Percentiles rank a stretch among this genome's conserved stretches.
These are phyloP conservation scores for Malus fusca DNA, from an alignment of 306 rosid genomes.

Conservation along the genomic window DNA sequence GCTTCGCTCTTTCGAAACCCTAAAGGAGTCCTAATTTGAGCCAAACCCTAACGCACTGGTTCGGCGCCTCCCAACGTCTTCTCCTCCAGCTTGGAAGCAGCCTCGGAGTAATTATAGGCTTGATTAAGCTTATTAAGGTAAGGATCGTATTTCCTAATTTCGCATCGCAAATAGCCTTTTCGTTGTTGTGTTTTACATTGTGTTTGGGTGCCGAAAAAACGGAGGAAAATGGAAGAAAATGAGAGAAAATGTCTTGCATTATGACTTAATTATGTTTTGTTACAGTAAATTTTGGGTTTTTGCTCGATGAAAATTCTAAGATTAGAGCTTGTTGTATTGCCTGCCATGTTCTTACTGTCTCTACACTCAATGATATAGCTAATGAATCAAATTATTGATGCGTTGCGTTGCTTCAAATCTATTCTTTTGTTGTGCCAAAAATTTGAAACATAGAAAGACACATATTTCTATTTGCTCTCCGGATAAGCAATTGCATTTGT, in stretches of 20 bases:
- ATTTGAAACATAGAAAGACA: background rate
- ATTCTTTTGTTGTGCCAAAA: background rate
- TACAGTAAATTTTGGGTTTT: background rate
- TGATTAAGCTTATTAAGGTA: slow-evolving; percentile 31
- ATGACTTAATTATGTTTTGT: background rate
- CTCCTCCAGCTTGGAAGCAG: slow-evolving; percentile 19
- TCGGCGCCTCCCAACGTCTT: background rate
- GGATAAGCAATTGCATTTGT: background rate
- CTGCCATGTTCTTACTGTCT: background rate
- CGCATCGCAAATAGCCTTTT: background rate
- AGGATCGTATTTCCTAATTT: slow-evolving; percentile 4
- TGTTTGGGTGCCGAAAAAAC: background rate
- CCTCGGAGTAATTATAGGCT: slow-evolving; percentile 21
- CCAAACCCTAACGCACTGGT: slow-evolving; percentile 36
- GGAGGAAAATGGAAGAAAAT: background rate
- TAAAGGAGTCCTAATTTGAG: background rate
- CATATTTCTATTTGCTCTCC: background rate
- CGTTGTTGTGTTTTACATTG: background rate
- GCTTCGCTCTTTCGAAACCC: background rate
- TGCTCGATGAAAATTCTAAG: background rate
- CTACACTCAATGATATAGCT: background rate
- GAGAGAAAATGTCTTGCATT: background rate
- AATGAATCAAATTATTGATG: background rate
- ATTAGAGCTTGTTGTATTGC: background rate
- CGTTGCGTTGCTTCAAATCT: background rate